Conservation (phyloP, 2,329 filamentous ascomycete species). For the Ceratocystis eucalypticola region DNA sequence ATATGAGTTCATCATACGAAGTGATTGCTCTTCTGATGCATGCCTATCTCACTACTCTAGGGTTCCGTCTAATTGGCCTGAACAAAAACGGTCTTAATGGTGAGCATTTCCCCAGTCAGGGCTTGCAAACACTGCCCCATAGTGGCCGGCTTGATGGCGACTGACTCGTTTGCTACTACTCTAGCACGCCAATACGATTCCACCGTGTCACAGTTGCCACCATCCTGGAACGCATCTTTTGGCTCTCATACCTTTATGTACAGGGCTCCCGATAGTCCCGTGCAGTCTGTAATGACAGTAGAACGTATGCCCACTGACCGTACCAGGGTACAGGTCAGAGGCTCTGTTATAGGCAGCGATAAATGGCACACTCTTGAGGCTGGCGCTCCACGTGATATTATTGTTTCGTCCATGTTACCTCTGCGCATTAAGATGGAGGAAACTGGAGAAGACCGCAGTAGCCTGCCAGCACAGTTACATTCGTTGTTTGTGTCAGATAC, state of each 20-base stretch:
- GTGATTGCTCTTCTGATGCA: constrained; percentile 74
- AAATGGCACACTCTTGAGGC: constrained; percentile 68
- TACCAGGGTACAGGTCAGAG: constrained; percentile 69
- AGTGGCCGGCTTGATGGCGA: background rate
- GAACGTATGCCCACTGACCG: constrained; percentile 53
- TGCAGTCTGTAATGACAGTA: constrained; percentile 70
- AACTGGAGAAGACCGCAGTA: constrained; percentile 36
- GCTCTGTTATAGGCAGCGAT: constrained; percentile 66
- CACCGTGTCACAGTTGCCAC: constrained; percentile 50
- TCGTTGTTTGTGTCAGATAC: constrained; percentile 61
- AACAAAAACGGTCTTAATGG: constrained; percentile 65
- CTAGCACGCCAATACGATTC: constrained; percentile 42
- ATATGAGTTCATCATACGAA: constrained; percentile 61
- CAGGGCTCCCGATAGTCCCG: constrained; percentile 69
- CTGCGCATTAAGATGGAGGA: constrained; percentile 39
- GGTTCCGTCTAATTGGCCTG: constrained; percentile 72
- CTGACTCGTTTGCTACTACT: background rate
- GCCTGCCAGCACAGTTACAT: constrained; percentile 36
- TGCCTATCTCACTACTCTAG: constrained; percentile 65
- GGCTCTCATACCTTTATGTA: constrained; percentile 74
- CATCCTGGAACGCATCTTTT: constrained; percentile 64
- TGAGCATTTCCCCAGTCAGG: constrained; percentile 25
- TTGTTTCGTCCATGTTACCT: constrained; percentile 47
- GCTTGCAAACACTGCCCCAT: no score
- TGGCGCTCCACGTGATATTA: constrained; percentile 53